These are phyloP conservation scores for Lasiosphaeria hispida DNA, from an alignment of 495 filamentous ascomycete genomes.

Conservation along the genomic window DNA sequence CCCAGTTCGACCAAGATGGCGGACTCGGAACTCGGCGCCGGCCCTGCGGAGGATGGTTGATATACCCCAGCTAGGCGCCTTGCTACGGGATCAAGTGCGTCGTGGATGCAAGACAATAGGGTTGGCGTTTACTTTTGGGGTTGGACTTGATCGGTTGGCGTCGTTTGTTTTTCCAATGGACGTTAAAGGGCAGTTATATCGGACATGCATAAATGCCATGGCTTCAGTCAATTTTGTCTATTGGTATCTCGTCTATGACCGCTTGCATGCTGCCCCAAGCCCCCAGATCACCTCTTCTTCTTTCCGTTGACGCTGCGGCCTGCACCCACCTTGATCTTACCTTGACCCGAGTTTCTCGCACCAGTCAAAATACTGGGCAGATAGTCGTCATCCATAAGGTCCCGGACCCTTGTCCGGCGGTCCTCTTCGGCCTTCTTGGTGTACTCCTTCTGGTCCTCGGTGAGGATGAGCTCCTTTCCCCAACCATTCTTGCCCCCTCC, in stretches of 20 bases:
- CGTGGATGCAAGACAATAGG: not conserved
- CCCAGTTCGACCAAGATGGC: no score
- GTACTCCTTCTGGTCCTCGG: conserved; percentile 97
- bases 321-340: conserved; percentile 76
- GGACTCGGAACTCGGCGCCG: not conserved
- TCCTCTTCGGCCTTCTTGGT: conserved; percentile 58
- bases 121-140: conserved; percentile 4
- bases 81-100: not conserved
- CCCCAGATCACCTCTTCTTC: conserved; percentile 48
- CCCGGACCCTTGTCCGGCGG: conserved; percentile 65
- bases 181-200: not conserved
- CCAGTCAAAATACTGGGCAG: conserved; percentile 84
- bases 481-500: conserved; percentile 86
- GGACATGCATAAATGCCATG: not conserved
- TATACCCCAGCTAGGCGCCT: not conserved
- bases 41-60: not conserved
- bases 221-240: not conserved
- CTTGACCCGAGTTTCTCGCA: conserved; percentile 59
- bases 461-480: conserved; percentile 75
- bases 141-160: conserved; percentile 3
- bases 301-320: conserved; percentile 83
- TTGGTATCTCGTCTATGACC: not conserved
- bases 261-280: not conserved
- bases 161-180: not conserved
- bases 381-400: conserved; percentile 95